Conservation (phyloP, 1,284 basidiomycete species). For the Ceratobasidium sp. region DNA sequence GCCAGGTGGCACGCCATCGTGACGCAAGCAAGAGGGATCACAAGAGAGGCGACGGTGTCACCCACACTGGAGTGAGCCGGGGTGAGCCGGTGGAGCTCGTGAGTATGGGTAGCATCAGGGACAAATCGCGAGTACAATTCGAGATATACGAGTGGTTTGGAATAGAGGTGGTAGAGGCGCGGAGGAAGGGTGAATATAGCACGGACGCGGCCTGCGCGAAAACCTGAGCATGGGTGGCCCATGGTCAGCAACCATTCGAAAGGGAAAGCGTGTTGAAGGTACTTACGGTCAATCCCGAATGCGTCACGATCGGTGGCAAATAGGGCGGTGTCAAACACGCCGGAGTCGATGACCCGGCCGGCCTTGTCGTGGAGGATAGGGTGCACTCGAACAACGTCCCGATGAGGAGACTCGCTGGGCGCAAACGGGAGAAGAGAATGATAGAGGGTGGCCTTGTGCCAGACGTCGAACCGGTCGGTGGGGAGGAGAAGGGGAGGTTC, state of each 20-base stretch:
- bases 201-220: constrained; percentile 22
- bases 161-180: background rate
- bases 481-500: constrained; percentile 5
- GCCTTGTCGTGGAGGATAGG: background rate
- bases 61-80: no score
- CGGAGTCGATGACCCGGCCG: background rate
- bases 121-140: constrained; percentile 10
- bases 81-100: no score
- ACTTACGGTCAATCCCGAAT: no score
- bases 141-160: constrained; percentile 11
- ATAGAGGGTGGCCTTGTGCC: constrained; percentile 25
- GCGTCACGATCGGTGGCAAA: no score
- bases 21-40: no score
- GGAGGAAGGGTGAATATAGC: constrained; percentile 27
- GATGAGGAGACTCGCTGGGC: background rate
- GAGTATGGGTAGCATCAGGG: no score
- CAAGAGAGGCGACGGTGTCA: no score
- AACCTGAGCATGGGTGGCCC: background rate
- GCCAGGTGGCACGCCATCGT: no score
- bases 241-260: no score
- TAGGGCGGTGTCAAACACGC: constrained; percentile 15
- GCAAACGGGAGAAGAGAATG: constrained; percentile 19
- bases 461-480: constrained; percentile 24
- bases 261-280: no score
- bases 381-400: constrained; percentile 14